These are phyloP conservation scores for Phytophthora meadii DNA, from an alignment of 352 stramenopile species.

Conservation along the genomic window DNA sequence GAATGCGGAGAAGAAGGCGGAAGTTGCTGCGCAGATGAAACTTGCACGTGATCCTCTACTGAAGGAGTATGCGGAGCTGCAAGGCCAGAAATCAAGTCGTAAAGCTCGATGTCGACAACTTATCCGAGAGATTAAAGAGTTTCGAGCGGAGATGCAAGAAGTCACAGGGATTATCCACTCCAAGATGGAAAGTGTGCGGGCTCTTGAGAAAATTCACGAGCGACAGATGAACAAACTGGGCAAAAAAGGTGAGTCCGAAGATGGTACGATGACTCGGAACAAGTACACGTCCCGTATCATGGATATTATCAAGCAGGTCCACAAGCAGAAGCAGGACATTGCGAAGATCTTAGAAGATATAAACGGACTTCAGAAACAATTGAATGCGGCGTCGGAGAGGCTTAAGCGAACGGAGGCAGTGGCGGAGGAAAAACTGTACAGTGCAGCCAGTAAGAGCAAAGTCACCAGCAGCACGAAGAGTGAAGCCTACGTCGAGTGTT, in stretches of 20 bases:
- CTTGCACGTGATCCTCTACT: constrained; percentile 50
- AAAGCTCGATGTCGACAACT: constrained; percentile 67
- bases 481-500: constrained; percentile 78
- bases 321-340: constrained; percentile 91
- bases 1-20: constrained; percentile 56
- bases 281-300: constrained; percentile 91
- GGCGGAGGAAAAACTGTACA: constrained; percentile 87
- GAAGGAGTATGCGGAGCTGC: constrained; percentile 52
- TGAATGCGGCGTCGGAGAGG: constrained; percentile 80
- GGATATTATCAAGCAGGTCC: constrained; percentile 91
- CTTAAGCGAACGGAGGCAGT: constrained; percentile 86
- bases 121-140: constrained; percentile 72
- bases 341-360: constrained; percentile 85
- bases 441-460: constrained; percentile 54
- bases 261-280: constrained; percentile 57
- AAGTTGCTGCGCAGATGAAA: constrained; percentile 66
- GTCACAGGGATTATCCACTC: constrained; percentile 68
- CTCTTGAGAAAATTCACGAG: constrained; percentile 67
- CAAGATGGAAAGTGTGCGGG: constrained; percentile 66
- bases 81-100: constrained; percentile 51
- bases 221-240: constrained; percentile 30
- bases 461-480: constrained; percentile 27
- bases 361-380: constrained; percentile 75
- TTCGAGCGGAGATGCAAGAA: constrained; percentile 70
- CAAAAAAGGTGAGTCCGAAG: constrained; percentile 25